phyloP scores from a whole-genome alignment of 2,329 filamentous ascomycete species.

The Pestalotiopsis sp. region DNA sequence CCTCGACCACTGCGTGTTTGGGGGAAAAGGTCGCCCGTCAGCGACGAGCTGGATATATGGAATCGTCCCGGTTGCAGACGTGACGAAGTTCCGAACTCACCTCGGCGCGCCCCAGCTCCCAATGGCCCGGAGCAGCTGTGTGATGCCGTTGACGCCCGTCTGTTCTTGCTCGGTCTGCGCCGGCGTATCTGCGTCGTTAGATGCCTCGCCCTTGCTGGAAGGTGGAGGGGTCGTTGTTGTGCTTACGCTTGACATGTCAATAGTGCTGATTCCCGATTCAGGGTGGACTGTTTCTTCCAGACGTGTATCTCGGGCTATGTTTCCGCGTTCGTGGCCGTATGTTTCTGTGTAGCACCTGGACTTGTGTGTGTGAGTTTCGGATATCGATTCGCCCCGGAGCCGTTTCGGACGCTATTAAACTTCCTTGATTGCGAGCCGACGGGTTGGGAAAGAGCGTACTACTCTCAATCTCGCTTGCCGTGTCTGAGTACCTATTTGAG shows the following conservation, averaged over 20 bases:
- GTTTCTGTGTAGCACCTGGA: too few species aligned
- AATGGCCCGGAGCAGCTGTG: slow-evolving; percentile 1
- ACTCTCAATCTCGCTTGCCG: too few species aligned
- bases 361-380: background rate
- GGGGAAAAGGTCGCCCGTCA: background rate
- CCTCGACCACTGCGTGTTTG: background rate
- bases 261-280: background rate
- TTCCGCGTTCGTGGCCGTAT: too few species aligned
- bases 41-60: background rate
- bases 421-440: background rate
- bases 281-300: too few species aligned
- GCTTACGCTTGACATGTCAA: background rate
- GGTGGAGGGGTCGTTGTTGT: background rate
- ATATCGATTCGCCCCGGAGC: background rate
- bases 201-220: background rate
- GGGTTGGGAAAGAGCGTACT: too few species aligned
- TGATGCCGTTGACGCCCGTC: background rate
- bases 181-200: background rate
- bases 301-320: too few species aligned
- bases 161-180: background rate
- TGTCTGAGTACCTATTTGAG: too few species aligned
- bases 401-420: background rate
- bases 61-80: background rate
- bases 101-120: slow-evolving; percentile 3
- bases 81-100: background rate